A percentile compares a stretch with the other conserved stretches of the same genome.
These are phyloP conservation scores for Mycotypha africana DNA, from an alignment of 371 early-diverging fungal species.

Conservation along the genomic window DNA sequence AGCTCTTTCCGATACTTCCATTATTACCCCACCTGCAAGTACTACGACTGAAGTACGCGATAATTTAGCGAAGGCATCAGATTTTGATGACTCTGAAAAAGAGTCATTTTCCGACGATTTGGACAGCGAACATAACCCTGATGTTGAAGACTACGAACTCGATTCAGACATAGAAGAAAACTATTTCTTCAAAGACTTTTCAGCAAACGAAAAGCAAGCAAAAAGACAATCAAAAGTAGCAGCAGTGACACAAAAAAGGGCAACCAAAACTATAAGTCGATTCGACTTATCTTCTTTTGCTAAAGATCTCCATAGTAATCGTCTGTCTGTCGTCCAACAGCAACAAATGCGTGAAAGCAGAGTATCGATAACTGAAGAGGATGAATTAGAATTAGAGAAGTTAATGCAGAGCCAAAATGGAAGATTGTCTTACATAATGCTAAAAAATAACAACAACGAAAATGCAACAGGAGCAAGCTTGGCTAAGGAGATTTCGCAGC, in stretches of 20 bases:
- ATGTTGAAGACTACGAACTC: slow-evolving; percentile 19
- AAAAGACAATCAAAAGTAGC: slow-evolving; percentile 6
- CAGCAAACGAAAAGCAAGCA: not conserved
- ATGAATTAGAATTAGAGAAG: slow-evolving; percentile 31
- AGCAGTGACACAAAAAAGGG: not conserved
- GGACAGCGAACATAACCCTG: too few species aligned
- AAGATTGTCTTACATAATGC: slow-evolving; percentile 7
- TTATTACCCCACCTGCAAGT: too few species aligned
- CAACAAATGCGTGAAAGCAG: slow-evolving; percentile 29
- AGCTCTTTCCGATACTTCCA: too few species aligned
- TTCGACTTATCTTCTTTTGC: slow-evolving; percentile 41
- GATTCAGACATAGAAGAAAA: slow-evolving; percentile 26
- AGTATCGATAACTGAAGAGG: slow-evolving; percentile 36
- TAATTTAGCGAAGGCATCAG: too few species aligned
- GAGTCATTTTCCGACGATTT: too few species aligned
- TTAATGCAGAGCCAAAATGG: slow-evolving; percentile 19
- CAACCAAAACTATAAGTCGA: not conserved
- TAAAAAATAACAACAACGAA: slow-evolving; percentile 1
- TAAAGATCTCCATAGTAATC: slow-evolving; percentile 36
- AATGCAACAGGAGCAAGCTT: too few species aligned
- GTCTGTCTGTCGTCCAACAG: slow-evolving; percentile 34
- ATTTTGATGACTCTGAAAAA: too few species aligned
- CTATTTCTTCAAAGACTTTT: slow-evolving; percentile 37
- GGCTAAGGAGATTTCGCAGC: too few species aligned
- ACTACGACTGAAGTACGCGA: too few species aligned